Conservation (phyloP, 768 basidiomycete species). For the Zangia roseola region DNA sequence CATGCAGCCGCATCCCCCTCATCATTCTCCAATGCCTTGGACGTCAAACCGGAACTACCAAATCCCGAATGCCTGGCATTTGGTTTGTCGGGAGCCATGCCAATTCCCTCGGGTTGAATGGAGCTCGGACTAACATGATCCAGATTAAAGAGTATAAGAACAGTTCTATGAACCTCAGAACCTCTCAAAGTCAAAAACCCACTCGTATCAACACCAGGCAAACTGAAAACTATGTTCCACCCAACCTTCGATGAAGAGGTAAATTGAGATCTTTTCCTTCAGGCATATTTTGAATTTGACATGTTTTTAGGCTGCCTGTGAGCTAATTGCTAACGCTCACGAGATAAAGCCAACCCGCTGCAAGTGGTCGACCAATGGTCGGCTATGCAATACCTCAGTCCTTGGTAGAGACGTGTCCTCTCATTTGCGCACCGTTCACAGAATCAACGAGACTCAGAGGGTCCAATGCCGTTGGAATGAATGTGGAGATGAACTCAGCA, state of each 20-base stretch:
- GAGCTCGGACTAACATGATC: background rate
- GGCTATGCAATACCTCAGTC: constrained; percentile 6
- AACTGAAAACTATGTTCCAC: constrained; percentile 5
- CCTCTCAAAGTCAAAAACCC: background rate
- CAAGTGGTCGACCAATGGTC: constrained; percentile 14
- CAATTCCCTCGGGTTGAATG: constrained; percentile 8
- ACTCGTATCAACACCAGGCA: background rate
- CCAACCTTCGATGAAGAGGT: constrained; percentile 15
- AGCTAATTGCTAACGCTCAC: constrained; percentile 6
- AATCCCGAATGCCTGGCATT: constrained; percentile 9
- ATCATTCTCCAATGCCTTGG: background rate
- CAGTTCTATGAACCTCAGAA: background rate
- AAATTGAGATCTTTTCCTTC: background rate
- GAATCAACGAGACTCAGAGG: background rate
- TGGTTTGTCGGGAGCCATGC: constrained; percentile 18
- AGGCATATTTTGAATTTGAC: background rate
- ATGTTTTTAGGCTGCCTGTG: constrained; percentile 7
- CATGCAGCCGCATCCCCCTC: background rate
- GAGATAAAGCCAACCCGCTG: constrained; percentile 5
- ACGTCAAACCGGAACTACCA: background rate
- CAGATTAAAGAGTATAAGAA: constrained; percentile 19
- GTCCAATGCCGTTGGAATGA: constrained; percentile 14
- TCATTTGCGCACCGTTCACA: constrained; percentile 17
- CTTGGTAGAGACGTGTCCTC: constrained; percentile 14
- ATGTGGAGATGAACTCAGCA: constrained; percentile 17